These are phyloP conservation scores for Hericium alpestre DNA, from an alignment of 768 basidiomycete genomes.

Conservation along the genomic window DNA sequence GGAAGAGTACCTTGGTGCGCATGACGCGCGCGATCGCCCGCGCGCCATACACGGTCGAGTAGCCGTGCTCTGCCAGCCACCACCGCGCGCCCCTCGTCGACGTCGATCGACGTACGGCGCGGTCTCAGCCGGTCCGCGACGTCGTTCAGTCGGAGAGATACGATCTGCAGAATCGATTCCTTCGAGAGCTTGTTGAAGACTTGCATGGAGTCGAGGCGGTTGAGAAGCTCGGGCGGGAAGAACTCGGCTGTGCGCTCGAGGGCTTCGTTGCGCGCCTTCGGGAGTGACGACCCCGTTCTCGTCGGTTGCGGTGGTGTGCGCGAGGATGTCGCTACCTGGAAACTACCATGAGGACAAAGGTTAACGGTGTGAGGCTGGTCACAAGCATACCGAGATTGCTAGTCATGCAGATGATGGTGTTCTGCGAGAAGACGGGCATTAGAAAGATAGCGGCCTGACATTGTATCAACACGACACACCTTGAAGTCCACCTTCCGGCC, in stretches of 20 bases:
- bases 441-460: neutral
- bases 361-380: neutral
- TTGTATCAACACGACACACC: slow-evolving; percentile 23
- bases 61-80: slow-evolving; percentile 70
- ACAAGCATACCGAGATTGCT: slow-evolving; percentile 58
- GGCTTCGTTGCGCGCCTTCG: slow-evolving; percentile 54
- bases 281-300: slow-evolving; percentile 53
- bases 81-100: slow-evolving; percentile 47
- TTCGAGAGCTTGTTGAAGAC: slow-evolving; percentile 87
- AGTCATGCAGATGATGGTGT: slow-evolving; percentile 86
- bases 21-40: slow-evolving; percentile 83
- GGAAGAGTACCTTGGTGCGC: slow-evolving; percentile 70
- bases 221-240: slow-evolving; percentile 86
- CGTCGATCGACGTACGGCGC: slow-evolving; percentile 61
- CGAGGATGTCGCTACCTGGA: slow-evolving; percentile 56
- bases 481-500: slow-evolving; percentile 90
- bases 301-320: slow-evolving; percentile 51
- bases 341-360: neutral
- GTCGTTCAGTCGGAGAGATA: slow-evolving; percentile 65
- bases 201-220: slow-evolving; percentile 77
- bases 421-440: slow-evolving; percentile 27
- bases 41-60: slow-evolving; percentile 80
- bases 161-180: slow-evolving; percentile 66
- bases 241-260: slow-evolving; percentile 64
- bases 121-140: slow-evolving; percentile 55